Percentiles rank a stretch among this genome's conserved stretches.
phyloP scores from a whole-genome alignment of 139 green algal species.

The Chara braunii region DNA sequence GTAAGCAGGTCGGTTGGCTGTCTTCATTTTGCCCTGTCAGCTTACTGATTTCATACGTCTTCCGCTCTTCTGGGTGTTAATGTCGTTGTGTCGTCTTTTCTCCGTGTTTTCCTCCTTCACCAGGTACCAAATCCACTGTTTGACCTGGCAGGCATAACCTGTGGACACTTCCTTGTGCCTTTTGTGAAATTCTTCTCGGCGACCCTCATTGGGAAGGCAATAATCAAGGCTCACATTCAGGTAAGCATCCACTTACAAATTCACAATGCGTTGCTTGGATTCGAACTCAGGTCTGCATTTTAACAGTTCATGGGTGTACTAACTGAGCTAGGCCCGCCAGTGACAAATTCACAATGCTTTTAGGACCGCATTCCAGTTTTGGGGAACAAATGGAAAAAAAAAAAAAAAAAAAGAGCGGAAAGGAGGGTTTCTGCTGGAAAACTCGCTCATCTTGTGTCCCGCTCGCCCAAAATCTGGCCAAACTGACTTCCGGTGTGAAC shows the following conservation, averaged over 20 bases:
- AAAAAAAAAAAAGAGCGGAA: neutral
- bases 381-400: too few relatives aligned
- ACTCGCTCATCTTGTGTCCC: neutral
- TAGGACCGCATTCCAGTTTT: too few relatives aligned
- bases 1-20: too few relatives aligned
- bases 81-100: too few relatives aligned
- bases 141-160: constrained; percentile 41
- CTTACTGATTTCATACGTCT: too few relatives aligned
- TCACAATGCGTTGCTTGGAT: neutral
- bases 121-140: constrained; percentile 42
- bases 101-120: too few relatives aligned
- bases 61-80: too few relatives aligned
- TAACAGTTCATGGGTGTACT: constrained; percentile 5
- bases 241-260: constrained; percentile 13
- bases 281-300: too few relatives aligned
- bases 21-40: too few relatives aligned
- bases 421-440: neutral
- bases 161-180: constrained; percentile 39
- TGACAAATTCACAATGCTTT: too few relatives aligned
- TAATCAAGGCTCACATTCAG: constrained; percentile 36
- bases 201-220: constrained; percentile 35
- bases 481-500: neutral
- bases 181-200: constrained; percentile 40
- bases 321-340: neutral
- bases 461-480: neutral